These are phyloP conservation scores for Plasmopara muralis DNA, from an alignment of 352 stramenopile genomes.

Conservation along the genomic window DNA sequence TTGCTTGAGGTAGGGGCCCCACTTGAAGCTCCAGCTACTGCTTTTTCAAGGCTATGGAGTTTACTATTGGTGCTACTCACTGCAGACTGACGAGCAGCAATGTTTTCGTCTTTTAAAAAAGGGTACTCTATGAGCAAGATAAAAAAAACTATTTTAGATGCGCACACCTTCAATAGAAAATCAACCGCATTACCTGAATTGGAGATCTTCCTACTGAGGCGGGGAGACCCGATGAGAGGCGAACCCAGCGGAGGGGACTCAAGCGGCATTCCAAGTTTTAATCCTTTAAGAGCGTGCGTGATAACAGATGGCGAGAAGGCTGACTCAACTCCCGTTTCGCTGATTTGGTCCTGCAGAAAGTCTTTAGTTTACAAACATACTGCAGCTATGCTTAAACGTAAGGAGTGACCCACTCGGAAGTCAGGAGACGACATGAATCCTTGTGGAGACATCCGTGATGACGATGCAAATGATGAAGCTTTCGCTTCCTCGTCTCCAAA, in stretches of 20 bases:
- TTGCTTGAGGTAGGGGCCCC: conserved; percentile 23
- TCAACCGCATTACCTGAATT: conserved; percentile 39
- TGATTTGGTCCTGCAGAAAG: conserved; percentile 9
- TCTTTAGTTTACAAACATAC: not conserved
- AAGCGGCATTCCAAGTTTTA: conserved; percentile 28
- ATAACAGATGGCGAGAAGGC: conserved; percentile 50
- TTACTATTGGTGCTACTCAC: conserved; percentile 21
- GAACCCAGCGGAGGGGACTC: conserved; percentile 32
- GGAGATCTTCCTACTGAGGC: conserved; percentile 55
- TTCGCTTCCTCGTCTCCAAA: conserved; percentile 45
- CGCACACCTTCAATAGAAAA: not conserved
- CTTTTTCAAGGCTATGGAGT: conserved; percentile 9
- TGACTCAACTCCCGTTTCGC: conserved; percentile 24
- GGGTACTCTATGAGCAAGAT: conserved; percentile 37
- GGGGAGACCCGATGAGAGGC: conserved; percentile 40
- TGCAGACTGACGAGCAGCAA: conserved; percentile 18
- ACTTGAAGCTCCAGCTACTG: conserved; percentile 12
- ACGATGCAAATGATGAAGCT: conserved; percentile 13
- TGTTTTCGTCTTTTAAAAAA: conserved; percentile 61
- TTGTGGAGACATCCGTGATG: conserved; percentile 22
- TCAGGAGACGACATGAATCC: conserved; percentile 35
- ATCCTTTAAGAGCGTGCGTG: conserved; percentile 60
- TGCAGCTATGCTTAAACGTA: not conserved
- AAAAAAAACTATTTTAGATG: conserved; percentile 2
- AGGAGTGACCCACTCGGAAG: conserved; percentile 13